A percentile compares a stretch with the other conserved stretches of the same genome.
These are phyloP conservation scores for Exsudoporus frostii DNA, from an alignment of 768 basidiomycete genomes.

Conservation along the genomic window DNA sequence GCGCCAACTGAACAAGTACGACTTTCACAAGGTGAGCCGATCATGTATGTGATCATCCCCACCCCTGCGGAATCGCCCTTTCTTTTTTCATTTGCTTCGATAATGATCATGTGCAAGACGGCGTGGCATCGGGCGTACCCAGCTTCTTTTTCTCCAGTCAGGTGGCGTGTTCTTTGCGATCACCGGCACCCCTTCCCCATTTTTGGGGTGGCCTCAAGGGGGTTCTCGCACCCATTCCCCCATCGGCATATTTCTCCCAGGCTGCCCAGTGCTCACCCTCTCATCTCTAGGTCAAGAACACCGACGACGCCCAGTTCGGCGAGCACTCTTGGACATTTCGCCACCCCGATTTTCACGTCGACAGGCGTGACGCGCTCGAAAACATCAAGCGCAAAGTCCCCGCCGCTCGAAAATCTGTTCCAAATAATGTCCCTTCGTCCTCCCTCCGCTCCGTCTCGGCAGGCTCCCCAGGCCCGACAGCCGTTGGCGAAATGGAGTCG, in stretches of 20 bases:
- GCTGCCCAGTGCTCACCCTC: slow-evolving; percentile 3
- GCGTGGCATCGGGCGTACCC: slow-evolving; percentile 15
- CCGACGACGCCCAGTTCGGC: slow-evolving; percentile 72
- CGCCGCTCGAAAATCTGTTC: slow-evolving; percentile 30
- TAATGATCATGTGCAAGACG: slow-evolving; percentile 9
- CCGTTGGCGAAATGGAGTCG: slow-evolving; percentile 25
- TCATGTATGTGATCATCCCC: slow-evolving; percentile 1
- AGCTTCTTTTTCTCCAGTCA: slow-evolving; percentile 9
- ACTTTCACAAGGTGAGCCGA: slow-evolving; percentile 79
- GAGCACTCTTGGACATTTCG: slow-evolving; percentile 56
- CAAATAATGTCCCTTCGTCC: slow-evolving; percentile 28
- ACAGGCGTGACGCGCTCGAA: slow-evolving; percentile 54
- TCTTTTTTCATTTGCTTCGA: slow-evolving; percentile 10
- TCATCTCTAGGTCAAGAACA: slow-evolving; percentile 66
- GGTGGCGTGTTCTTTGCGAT: slow-evolving; percentile 7
- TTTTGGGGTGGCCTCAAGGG: slow-evolving; percentile 13
- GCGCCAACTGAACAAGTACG: slow-evolving; percentile 92
- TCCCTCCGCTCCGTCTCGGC: slow-evolving; percentile 25
- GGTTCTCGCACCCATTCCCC: background rate
- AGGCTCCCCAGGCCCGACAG: slow-evolving; percentile 26
- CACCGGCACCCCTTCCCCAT: slow-evolving; percentile 3
- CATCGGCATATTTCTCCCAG: background rate
- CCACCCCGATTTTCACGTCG: slow-evolving; percentile 52
- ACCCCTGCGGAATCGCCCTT: background rate
- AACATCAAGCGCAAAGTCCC: slow-evolving; percentile 64